phyloP scores from a whole-genome alignment of 768 basidiomycete species.

The Termitomyces sp. region DNA sequence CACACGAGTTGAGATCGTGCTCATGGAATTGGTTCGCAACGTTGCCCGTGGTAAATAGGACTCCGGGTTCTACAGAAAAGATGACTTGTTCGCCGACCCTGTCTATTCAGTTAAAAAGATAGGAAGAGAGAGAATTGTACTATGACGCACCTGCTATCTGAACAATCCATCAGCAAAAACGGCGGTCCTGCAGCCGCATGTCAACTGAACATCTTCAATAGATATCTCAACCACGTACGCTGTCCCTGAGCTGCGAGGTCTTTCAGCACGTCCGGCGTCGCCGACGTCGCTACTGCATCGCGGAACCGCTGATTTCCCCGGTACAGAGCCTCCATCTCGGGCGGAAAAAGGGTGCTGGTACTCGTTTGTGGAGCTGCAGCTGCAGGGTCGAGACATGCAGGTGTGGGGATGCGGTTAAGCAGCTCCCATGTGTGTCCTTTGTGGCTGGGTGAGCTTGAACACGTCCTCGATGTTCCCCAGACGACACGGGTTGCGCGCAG shows the following conservation, averaged over 20 bases:
- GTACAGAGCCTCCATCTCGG: conserved; percentile 14
- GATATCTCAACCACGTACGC: neutral
- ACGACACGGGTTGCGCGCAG: neutral
- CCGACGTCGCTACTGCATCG: conserved; percentile 9
- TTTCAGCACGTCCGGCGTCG: conserved; percentile 10
- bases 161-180: conserved; percentile 34
- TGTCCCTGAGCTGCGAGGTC: conserved; percentile 12
- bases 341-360: conserved; percentile 3
- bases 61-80: conserved; percentile 33
- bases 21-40: conserved; percentile 34
- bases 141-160: conserved; percentile 24
- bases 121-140: neutral
- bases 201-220: neutral
- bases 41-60: conserved; percentile 31
- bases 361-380: neutral
- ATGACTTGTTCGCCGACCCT: conserved; percentile 29
- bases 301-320: conserved; percentile 13
- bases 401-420: conserved; percentile 13
- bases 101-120: neutral
- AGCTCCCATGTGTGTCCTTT: conserved; percentile 8
- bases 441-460: neutral
- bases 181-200: conserved; percentile 19
- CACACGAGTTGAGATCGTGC: conserved; percentile 30
- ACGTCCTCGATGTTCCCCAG: neutral
- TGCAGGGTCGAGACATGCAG: conserved; percentile 5